Evolutionary conservation across 257 asterid species (phyloP), one percentile per base, ranked within the genome.

Genomic region (Eustoma russellianum): DNA sequence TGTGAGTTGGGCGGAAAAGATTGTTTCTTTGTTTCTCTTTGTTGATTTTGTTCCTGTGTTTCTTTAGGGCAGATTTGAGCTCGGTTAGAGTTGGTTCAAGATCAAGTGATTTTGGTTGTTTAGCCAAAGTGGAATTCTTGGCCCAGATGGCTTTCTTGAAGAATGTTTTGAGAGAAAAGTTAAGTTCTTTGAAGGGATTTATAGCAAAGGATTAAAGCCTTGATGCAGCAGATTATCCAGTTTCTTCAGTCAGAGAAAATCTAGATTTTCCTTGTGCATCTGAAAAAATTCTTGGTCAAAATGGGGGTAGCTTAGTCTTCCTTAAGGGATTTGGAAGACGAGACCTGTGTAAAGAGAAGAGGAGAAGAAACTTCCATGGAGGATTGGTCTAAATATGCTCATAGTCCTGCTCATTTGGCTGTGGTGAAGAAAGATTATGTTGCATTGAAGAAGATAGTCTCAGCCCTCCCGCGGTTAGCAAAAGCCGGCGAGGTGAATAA

Each of bases 401-500:
- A 90, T 57, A 86, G 97, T 72, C 85, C 96, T 19, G 94, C 78
- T 38, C 97, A 90, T 78, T 64, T 74, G 73, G 88, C 96, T 0
- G 97, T 86, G 62, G 70, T 74, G 28, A 74, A 66, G 66, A 82
- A 80, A 41, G 96, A 90, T 67, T 55, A 79, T 70, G 65, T 72
- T 5, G 65, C 81, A 13, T 60, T 90, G 73, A 90, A 71, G 62
- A 49, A 73, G 70, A 67, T 83, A 28, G 94, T 86, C 48, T 71
- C 70, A 3, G 79, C 70, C 24, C 88, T 90, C 48, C 94, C 96
- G 52, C 78, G 66, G 50, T 74, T 90, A 56, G 75, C 94, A 30
- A 81, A 86, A 79, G 93, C 97, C 0, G 96, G 97, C 44, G 95
- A 86, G 67, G 97, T 90, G 58, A 86, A 65, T 56, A 71, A 63